Evolutionary conservation across 257 asterid genomes (phyloP), one percentile per base, ranked within the genome.

Genomic region (Scutellaria galericulata): DNA sequence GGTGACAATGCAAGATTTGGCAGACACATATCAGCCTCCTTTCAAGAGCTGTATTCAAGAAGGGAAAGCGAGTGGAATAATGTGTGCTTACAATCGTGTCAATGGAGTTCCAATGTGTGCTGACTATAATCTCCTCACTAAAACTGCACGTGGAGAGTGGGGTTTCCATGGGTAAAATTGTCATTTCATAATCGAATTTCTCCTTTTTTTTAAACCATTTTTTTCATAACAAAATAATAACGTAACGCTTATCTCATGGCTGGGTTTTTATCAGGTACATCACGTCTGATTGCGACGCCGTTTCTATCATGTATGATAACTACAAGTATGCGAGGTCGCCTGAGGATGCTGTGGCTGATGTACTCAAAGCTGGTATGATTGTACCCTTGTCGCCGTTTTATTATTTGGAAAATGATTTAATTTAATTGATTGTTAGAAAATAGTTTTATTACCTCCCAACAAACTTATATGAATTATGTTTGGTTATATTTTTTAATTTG

Each of bases 11-110:
- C 98, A 93, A 87, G 98, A 93, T 78, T 48, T 93, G 87, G 93
- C 90, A 3, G 98, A 93, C 81, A 86, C 98, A 54, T 93, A 72
- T 82, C 94, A 93, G 72, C 97, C 97, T n/a, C 97, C 98, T 10
- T 93, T 93, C 52, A 74, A 70, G 42, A 86, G 87, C 12, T 90
- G 98, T 73, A 77, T 93, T 45, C 65, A 81, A 72, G 87, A 93
- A 66, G 97, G 86, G 42, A 75, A 66, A 69, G 98, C 98, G 1
- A 93, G 96, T 77, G 97, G 98, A n/a, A 85, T 93, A 47, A 93
- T 93, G 98, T 93, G 98, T 76, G 96, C 98, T 62, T 93, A 90
- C 77, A 93, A 93, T 66, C 75, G 96, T 13, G 93, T 93, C 3
- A 90, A 93, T 69, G 97, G 96, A 0, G 75, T 93, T 7, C 98